Evolutionary conservation across 2,329 filamentous ascomycete genomes (phyloP).

Genomic region (Cryphonectria nitschkei): DNA sequence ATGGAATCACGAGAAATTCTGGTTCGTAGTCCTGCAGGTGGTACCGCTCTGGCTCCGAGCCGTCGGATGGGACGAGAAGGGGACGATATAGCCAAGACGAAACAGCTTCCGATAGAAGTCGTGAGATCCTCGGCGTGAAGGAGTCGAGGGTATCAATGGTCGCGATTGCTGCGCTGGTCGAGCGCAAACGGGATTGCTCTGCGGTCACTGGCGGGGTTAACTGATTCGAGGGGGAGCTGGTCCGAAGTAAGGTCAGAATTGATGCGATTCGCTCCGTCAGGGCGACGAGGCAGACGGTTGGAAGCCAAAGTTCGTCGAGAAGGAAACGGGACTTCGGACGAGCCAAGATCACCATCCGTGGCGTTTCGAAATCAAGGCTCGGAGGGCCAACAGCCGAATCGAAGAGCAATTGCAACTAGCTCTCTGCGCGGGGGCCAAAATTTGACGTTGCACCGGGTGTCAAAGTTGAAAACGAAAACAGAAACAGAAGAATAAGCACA

Average conservation of each 20-base stretch:
- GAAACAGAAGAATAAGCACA: background rate
- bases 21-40: background rate
- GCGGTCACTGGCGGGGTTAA: background rate
- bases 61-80: background rate
- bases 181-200: conserved; percentile 8
- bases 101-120: background rate
- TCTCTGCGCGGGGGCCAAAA: background rate
- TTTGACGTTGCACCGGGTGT: background rate
- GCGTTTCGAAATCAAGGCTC: background rate
- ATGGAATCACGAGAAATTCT: background rate
- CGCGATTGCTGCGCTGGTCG: conserved; percentile 10
- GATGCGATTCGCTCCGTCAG: background rate
- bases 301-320: background rate
- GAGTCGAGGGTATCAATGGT: conserved; percentile 9
- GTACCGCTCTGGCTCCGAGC: background rate
- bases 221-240: background rate
- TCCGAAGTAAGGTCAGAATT: background rate
- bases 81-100: background rate
- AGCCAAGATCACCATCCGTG: background rate
- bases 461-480: conserved; percentile 3
- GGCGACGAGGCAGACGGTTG: background rate
- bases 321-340: background rate
- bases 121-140: background rate
- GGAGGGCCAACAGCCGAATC: conserved; percentile 3
- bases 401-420: background rate